Base-by-base conservation (phyloP, 805 yeast species). In the Jamesozyma jinghongensis region DNA sequence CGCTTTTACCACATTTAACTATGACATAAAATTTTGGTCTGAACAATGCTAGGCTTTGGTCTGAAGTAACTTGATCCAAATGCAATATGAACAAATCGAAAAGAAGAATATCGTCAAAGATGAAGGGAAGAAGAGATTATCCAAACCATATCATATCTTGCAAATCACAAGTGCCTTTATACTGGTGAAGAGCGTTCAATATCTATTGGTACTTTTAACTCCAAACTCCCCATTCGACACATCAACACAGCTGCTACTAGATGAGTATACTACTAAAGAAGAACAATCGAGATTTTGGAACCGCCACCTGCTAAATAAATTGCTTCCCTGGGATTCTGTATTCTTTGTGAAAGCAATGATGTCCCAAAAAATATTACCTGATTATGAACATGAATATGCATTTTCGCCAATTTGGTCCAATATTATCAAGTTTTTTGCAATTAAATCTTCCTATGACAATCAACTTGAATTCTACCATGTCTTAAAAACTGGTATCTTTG, bases 381-480 rank as follows among this genome's bases (percentile, higher is more conserved):
- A 63, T n/a, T 88, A 69, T 60, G 97, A 90, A 61, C 95, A 90
- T 58, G 94, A 87, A 61, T 83, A 76, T 70, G 97, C 94, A 4
- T 90, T 85, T 57, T 78, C 94, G 20, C 83, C 83, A 10, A 54
- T 76, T 2, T 90, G 95, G 94, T 71, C 81, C 66, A 54, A 74
- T 19, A 35, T 79, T 3, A 60, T 81, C 3, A 56, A 49, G 20
- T 41, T 8, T 17, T 5, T 40, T 10, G 14, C 28, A 13, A 38
- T 40, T 6, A 46, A 55, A 28, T 17, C 22, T 1, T 8, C 34
- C 43, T 4, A 18, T 8, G 25, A 7, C 17, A n/a, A 19, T 11
- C 3, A 5, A 11, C 12, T 26, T 17, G 13, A 27, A 3, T 60
- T 74, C 37, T 75, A 75, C 54, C 50, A 53, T 14, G 68, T 70